Evolutionary conservation across 495 filamentous ascomycete species (phyloP).

Genomic region (Aspergillus heteromorphus): DNA sequence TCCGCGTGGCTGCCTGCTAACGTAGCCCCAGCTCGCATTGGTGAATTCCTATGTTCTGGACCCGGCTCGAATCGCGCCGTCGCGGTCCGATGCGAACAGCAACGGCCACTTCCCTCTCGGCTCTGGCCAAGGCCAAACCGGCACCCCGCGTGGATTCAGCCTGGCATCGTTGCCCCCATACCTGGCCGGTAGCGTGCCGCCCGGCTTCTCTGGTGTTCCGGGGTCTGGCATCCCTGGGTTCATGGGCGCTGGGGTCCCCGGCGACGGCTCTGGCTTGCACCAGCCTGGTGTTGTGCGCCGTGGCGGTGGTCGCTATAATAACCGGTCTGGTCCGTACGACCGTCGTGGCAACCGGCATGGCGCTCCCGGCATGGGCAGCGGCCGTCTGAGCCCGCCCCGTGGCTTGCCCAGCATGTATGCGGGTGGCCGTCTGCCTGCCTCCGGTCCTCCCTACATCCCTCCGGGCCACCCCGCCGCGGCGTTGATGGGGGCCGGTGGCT

Average conservation of each 20-base stretch:
- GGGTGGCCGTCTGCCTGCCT: conserved; percentile 32
- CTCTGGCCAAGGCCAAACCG: conserved; percentile 67
- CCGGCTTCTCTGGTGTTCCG: conserved; percentile 26
- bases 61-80: conserved; percentile 85
- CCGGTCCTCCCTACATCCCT: conserved; percentile 33
- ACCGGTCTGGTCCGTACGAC: conserved; percentile 55
- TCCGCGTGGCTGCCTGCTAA: conserved; percentile 19
- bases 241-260: conserved; percentile 45
- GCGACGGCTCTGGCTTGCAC: conserved; percentile 39
- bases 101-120: conserved; percentile 87
- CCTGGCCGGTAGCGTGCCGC: conserved; percentile 30
- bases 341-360: conserved; percentile 40
- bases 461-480: conserved; percentile 37
- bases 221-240: conserved; percentile 42
- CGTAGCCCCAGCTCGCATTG: conserved; percentile 59
- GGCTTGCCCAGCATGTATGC: conserved; percentile 33
- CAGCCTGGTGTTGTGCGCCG: conserved; percentile 57
- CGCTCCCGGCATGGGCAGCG: conserved; percentile 18
- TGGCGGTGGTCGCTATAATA: conserved; percentile 46
- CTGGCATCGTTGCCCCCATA: conserved; percentile 62
- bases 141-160: conserved; percentile 88
- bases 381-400: conserved; percentile 40
- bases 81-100: conserved; percentile 90
- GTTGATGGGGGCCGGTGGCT: conserved; percentile 41
- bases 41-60: conserved; percentile 93